Base-by-base conservation (phyloP, 148 eudicot species). In the Suaeda aralocaspica region DNA sequence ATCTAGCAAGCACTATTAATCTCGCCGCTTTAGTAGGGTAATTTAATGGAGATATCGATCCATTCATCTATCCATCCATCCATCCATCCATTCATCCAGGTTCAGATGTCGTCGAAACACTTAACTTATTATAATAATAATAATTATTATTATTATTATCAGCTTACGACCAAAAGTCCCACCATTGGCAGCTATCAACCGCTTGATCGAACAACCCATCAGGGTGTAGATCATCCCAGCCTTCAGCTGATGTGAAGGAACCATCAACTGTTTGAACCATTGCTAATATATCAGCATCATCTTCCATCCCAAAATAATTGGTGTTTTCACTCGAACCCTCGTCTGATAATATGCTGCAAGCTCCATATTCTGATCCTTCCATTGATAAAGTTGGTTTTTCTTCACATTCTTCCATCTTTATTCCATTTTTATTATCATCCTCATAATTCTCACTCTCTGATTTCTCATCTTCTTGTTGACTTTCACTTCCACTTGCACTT, bases 101-200 rank as follows among this genome's bases (percentile, higher is more conserved):
- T 36, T 36, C 41, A 36, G 41, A 36, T 36, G 5, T 3, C 41
- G 8, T 36, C 41, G 41, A 8, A 36, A 3, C 41, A 36, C 41
- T 36, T 36, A 8, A 36, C 8, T 36, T 36, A 36, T 36, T 36
- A 36, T 36, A 8, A 36, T 36, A 8, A 36, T 36, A 8, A 36
- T 36, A 4, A 36, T 36, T 36, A 3, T 36, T 36, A 8, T 36
- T 4, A 8, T 21, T 6, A 33, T 15, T 31, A 12, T 11, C 30
- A 2, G 0, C 28, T 72, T 57, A 85, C 59, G 86, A 45, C 92
- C 92, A 88, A 71, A 85, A 80, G 66, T 88, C 92, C 83, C 85
- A 86, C 93, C 92, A 88, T 68, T 82, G 84, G 5, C 24, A 70
- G 62, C 67, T 68, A 56, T 66, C 79, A 71, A 75, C 72, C 22